Conservation (phyloP, 192 early-diverging fungal species). For the Backusella tuberculispora region DNA sequence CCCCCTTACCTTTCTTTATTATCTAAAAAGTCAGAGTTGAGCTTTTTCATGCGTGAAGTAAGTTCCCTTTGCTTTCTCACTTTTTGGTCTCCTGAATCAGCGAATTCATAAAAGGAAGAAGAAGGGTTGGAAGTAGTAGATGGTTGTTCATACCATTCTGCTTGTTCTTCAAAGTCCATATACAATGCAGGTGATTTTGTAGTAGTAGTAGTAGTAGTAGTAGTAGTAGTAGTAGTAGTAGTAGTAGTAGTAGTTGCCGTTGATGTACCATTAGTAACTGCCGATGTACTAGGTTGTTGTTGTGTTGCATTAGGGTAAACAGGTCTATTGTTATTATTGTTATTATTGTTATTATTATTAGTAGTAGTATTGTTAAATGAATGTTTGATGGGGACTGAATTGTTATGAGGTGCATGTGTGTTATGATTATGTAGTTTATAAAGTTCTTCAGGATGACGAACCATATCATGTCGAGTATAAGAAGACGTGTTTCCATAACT, state of each 20-base stretch:
- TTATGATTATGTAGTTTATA: conserved; percentile 17
- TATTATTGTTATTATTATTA: too few species aligned
- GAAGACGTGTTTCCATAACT: too few species aligned
- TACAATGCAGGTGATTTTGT: neutral
- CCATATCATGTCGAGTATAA: conserved; percentile 8
- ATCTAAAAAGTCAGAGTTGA: conserved; percentile 63
- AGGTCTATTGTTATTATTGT: neutral
- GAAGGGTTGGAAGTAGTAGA: neutral
- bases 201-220: neutral
- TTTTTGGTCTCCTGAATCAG: conserved; percentile 47
- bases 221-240: neutral
- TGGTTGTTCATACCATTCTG: conserved; percentile 7
- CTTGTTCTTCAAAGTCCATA: neutral
- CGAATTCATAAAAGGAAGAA: conserved; percentile 18
- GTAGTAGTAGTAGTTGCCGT: neutral
- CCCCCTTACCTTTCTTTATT: conserved; percentile 60
- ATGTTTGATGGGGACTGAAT: conserved; percentile 5
- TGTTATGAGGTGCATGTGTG: neutral
- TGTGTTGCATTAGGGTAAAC: neutral
- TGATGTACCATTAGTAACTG: neutral
- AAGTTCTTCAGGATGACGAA: conserved; percentile 12
- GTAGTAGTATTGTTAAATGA: neutral
- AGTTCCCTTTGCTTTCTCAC: conserved; percentile 60
- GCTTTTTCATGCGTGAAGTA: conserved; percentile 55
- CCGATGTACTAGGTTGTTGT: neutral